Conservation (phyloP, 805 yeast species). For the Cyberlindnera nakhonratchasimensis region DNA sequence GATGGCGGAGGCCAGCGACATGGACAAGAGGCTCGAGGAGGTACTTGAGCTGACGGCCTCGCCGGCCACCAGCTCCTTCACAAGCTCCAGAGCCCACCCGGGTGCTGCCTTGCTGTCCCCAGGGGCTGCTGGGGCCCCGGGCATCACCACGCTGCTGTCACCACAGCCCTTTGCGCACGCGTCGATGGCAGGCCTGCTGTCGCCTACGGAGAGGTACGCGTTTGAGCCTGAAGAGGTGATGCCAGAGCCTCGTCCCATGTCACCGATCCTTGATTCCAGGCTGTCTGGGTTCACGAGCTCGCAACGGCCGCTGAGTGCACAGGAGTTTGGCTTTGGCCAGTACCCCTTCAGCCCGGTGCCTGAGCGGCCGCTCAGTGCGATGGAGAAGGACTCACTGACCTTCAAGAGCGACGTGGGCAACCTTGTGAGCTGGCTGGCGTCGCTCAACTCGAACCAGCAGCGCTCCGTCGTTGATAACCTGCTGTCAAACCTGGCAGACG, state of each 20-base stretch:
- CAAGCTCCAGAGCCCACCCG: slow-evolving; percentile 33
- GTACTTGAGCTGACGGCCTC: slow-evolving; percentile 13
- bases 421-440: slow-evolving; percentile 48
- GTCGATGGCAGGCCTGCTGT: slow-evolving; percentile 33
- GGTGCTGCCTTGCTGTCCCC: slow-evolving; percentile 40
- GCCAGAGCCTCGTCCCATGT: slow-evolving; percentile 19
- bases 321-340: slow-evolving; percentile 18
- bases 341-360: slow-evolving; percentile 19
- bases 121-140: slow-evolving; percentile 13
- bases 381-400: slow-evolving; percentile 32
- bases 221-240: slow-evolving; percentile 23
- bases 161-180: slow-evolving; percentile 14
- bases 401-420: slow-evolving; percentile 50
- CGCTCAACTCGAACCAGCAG: slow-evolving; percentile 48
- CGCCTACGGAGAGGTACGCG: slow-evolving; percentile 38
- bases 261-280: slow-evolving; percentile 26
- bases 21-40: slow-evolving; percentile 16
- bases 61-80: too few relatives aligned
- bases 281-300: slow-evolving; percentile 15
- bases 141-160: slow-evolving; percentile 12
- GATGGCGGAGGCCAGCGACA: slow-evolving; percentile 8
- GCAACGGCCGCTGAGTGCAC: slow-evolving; percentile 29
- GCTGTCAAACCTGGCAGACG: slow-evolving; percentile 47
- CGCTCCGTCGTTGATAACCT: slow-evolving; percentile 52
- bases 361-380: slow-evolving; percentile 30